Conservation (phyloP, 2,329 filamentous ascomycete genomes). For the Exophiala bonariae region DNA sequence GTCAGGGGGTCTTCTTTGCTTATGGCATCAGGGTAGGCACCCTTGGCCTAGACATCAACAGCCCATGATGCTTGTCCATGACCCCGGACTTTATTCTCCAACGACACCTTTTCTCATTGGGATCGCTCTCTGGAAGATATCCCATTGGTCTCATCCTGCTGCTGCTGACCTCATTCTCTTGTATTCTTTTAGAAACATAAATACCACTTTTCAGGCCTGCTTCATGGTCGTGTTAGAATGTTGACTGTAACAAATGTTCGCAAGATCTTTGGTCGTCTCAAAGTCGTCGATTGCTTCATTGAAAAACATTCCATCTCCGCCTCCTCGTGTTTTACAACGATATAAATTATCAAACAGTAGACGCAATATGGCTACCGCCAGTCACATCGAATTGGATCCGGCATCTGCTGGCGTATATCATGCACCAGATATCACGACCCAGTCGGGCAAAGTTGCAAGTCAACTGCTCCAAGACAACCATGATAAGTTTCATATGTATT, state of each 20-base stretch:
- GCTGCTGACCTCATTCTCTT: neutral
- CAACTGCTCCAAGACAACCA: conserved; percentile 76
- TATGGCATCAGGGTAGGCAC: no score
- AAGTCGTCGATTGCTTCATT: conserved; percentile 3
- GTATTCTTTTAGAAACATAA: no score
- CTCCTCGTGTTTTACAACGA: conserved; percentile 2
- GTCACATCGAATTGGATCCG: conserved; percentile 46
- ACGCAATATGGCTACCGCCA: conserved; percentile 49
- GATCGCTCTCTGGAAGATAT: neutral
- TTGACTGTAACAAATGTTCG: conserved; percentile 7
- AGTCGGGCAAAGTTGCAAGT: conserved; percentile 63
- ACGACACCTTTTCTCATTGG: no score
- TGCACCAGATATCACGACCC: conserved; percentile 44
- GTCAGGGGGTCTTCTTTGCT: no score
- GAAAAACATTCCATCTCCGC: neutral
- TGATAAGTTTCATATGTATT: conserved; percentile 73
- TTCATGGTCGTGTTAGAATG: no score
- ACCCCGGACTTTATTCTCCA: no score
- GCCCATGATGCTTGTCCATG: no score
- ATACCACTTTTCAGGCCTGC: no score
- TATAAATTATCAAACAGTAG: neutral
- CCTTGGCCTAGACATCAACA: no score
- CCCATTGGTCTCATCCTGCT: neutral
- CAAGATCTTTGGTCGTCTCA: neutral
- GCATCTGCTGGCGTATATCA: conserved; percentile 48